Percentiles rank a stretch among this genome's conserved stretches.
phyloP scores from a whole-genome alignment of 768 basidiomycete genomes.

The Pilatotrama ljubarskyi region DNA sequence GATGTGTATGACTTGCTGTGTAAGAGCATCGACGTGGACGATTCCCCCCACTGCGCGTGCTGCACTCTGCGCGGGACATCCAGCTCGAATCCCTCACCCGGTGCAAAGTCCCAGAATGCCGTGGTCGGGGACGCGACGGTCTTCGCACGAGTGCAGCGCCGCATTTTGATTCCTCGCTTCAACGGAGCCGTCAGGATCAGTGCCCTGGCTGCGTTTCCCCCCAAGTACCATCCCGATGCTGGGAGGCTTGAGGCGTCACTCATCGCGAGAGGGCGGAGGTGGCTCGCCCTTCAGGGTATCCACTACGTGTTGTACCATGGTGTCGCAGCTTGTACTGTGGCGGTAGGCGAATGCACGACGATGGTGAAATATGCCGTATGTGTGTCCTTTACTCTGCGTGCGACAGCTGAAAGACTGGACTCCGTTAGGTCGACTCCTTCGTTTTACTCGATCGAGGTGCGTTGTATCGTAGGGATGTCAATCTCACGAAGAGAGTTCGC shows the following conservation, averaged over 20 bases:
- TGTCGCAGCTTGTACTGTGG: conserved; percentile 32
- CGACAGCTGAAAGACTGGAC: conserved; percentile 21
- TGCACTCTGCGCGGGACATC: background rate
- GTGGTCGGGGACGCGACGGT: conserved; percentile 25
- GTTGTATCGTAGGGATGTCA: background rate
- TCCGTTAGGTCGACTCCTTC: background rate
- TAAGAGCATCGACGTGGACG: conserved; percentile 54
- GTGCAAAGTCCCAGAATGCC: background rate
- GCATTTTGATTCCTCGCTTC: conserved; percentile 39
- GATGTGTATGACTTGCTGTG: conserved; percentile 46
- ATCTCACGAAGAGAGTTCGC: too few relatives aligned
- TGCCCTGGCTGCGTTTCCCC: conserved; percentile 50
- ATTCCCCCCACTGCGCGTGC: background rate
- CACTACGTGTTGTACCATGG: conserved; percentile 59
- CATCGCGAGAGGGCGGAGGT: conserved; percentile 53
- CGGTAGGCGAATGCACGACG: conserved; percentile 33
- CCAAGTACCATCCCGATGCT: conserved; percentile 48
- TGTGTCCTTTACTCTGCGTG: background rate
- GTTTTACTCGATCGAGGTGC: conserved; percentile 2
- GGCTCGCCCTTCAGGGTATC: conserved; percentile 50
- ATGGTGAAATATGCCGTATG: conserved; percentile 48
- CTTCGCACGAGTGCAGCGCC: conserved; percentile 41
- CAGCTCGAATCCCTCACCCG: too few relatives aligned
- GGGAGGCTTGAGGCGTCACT: conserved; percentile 41
- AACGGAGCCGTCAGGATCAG: conserved; percentile 52